A percentile compares a stretch with the other conserved stretches of the same genome.
These are phyloP conservation scores for Candida railenensis DNA, from an alignment of 805 yeast species.

Conservation along the genomic window DNA sequence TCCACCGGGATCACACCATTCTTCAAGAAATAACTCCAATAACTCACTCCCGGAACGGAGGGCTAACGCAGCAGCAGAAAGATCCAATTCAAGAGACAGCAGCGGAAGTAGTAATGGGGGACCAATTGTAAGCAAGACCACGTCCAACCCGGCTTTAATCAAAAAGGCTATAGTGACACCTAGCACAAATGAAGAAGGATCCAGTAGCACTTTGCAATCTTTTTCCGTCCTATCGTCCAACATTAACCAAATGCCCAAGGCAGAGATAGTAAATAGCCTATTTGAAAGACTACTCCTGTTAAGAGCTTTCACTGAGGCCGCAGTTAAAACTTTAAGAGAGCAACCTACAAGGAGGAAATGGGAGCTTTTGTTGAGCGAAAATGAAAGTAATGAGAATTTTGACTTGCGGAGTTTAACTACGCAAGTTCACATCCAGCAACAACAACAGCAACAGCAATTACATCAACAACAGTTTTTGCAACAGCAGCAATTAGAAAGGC, in stretches of 20 bases:
- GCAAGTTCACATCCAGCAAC: neutral
- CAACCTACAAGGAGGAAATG: slow-evolving; percentile 39
- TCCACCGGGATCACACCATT: neutral
- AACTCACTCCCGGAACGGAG: slow-evolving; percentile 2
- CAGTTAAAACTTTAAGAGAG: slow-evolving; percentile 29
- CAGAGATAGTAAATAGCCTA: slow-evolving; percentile 36
- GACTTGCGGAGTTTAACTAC: slow-evolving; percentile 25
- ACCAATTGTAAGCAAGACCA: neutral
- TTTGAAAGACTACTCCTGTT: slow-evolving; percentile 38
- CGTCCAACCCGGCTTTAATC: neutral
- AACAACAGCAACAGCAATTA: neutral
- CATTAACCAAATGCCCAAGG: slow-evolving; percentile 32
- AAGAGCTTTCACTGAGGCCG: slow-evolving; percentile 36
- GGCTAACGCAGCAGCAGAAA: no score
- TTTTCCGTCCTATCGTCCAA: slow-evolving; percentile 32
- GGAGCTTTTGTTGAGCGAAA: slow-evolving; percentile 43
- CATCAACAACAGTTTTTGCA: neutral
- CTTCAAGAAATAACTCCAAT: slow-evolving; percentile 1
- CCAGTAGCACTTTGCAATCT: slow-evolving; percentile 14
- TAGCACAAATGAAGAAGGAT: neutral
- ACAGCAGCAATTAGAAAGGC: neutral
- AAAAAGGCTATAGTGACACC: neutral
- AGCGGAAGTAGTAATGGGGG: neutral
- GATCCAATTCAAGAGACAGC: neutral
- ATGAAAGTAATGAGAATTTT: slow-evolving; percentile 35